Conservation (phyloP, 345 rosid species). For the Nephelium lappaceum region DNA sequence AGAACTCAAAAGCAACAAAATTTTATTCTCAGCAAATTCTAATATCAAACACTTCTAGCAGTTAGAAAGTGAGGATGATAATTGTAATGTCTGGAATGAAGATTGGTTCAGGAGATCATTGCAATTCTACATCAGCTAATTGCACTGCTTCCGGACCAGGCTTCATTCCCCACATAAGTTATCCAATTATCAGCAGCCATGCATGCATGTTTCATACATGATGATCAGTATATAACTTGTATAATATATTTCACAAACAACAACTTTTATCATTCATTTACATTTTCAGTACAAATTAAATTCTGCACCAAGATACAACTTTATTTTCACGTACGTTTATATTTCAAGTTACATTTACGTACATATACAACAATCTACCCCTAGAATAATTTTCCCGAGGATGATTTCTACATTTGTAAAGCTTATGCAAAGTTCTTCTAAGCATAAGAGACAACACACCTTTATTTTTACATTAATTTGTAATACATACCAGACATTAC, state of each 20-base stretch:
- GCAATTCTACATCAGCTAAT: neutral
- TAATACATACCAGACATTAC: too few species aligned
- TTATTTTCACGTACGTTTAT: too few species aligned
- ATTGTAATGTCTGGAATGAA: constrained; percentile 29
- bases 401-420: neutral
- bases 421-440: neutral
- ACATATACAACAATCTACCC: too few species aligned
- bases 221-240: too few species aligned
- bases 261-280: too few species aligned
- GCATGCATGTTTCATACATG: too few species aligned
- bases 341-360: too few species aligned
- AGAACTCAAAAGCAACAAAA: neutral
- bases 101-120: constrained; percentile 26
- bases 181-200: neutral
- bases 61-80: neutral
- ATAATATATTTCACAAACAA: too few species aligned
- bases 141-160: constrained; percentile 25
- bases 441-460: neutral
- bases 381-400: too few species aligned
- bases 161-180: constrained; percentile 35
- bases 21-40: neutral
- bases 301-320: neutral
- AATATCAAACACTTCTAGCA: neutral
- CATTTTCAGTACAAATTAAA: neutral
- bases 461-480: neutral